Conservation (phyloP, 2,329 filamentous ascomycete genomes). For the Thelonectria rubi region DNA sequence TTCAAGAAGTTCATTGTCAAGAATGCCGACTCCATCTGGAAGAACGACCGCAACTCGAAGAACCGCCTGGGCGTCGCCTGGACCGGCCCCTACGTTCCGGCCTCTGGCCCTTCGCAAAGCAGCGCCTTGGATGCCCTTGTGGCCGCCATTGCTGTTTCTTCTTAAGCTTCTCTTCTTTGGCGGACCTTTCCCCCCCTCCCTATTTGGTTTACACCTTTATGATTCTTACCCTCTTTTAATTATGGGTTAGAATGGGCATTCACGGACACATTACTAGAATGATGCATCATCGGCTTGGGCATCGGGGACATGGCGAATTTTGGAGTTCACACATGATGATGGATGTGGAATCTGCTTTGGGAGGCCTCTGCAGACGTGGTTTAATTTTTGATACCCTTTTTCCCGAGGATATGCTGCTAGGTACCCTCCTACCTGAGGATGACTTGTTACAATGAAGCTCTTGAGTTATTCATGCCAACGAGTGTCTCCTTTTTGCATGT, state of each 20-base stretch:
- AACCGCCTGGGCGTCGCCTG: constrained; percentile 70
- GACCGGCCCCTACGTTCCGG: constrained; percentile 65
- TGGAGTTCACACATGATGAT: constrained; percentile 24
- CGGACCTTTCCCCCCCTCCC: neutral
- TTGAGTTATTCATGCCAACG: neutral
- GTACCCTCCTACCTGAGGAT: constrained; percentile 20
- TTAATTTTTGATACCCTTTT: constrained; percentile 41
- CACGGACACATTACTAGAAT: constrained; percentile 21
- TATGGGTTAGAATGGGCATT: constrained; percentile 9
- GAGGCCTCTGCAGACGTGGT: constrained; percentile 29
- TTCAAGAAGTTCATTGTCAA: constrained; percentile 64
- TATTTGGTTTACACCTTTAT: neutral
- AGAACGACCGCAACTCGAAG: constrained; percentile 59
- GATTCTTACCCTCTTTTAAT: neutral
- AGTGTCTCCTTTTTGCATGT: neutral
- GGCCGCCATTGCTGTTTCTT: constrained; percentile 60
- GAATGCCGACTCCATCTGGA: constrained; percentile 75
- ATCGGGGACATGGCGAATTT: constrained; percentile 30
- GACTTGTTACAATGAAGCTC: constrained; percentile 4
- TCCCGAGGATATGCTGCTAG: constrained; percentile 27
- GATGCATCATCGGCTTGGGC: constrained; percentile 15
- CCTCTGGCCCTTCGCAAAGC: constrained; percentile 68
- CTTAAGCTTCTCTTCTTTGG: constrained; percentile 22
- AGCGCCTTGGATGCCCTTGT: constrained; percentile 74
- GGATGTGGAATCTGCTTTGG: constrained; percentile 18